Evolutionary conservation across 139 green algal species (phyloP).

Genomic region (Bryopsis sp.): DNA sequence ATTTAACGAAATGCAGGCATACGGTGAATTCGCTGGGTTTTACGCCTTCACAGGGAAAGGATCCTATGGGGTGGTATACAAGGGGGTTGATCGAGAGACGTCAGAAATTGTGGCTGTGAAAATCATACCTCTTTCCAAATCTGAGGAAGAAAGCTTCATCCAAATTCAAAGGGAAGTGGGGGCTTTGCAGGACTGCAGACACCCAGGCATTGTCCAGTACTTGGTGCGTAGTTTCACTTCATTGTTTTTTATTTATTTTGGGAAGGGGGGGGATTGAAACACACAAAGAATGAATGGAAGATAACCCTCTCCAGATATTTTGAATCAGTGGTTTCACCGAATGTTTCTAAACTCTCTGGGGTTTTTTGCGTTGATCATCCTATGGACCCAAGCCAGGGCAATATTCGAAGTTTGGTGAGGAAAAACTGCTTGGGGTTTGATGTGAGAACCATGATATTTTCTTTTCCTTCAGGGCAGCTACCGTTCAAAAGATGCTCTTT

Average conservation of each 20-base stretch:
- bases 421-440: not conserved
- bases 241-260: conserved; percentile 34
- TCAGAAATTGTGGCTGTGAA: conserved; percentile 77
- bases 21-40: no score
- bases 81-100: conserved; percentile 44
- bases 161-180: conserved; percentile 62
- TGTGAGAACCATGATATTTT: not conserved
- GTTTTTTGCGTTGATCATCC: not conserved
- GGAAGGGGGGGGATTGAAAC: not conserved
- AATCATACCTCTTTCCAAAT: conserved; percentile 41
- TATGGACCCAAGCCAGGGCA: no score
- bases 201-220: conserved; percentile 93
- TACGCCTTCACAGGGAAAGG: conserved; percentile 54
- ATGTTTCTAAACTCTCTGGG: not conserved
- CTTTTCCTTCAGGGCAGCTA: conserved; percentile 49
- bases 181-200: conserved; percentile 80
- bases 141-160: conserved; percentile 49
- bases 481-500: conserved; percentile 51
- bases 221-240: conserved; percentile 28
- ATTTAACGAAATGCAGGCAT: no score
- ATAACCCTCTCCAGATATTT: conserved; percentile 4
- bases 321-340: conserved; percentile 25
- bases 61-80: conserved; percentile 81
- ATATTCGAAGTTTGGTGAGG: not conserved
- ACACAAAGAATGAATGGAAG: conserved; percentile 14